Conservation (phyloP, 139 green algal species). For the Chlorella sp. region DNA sequence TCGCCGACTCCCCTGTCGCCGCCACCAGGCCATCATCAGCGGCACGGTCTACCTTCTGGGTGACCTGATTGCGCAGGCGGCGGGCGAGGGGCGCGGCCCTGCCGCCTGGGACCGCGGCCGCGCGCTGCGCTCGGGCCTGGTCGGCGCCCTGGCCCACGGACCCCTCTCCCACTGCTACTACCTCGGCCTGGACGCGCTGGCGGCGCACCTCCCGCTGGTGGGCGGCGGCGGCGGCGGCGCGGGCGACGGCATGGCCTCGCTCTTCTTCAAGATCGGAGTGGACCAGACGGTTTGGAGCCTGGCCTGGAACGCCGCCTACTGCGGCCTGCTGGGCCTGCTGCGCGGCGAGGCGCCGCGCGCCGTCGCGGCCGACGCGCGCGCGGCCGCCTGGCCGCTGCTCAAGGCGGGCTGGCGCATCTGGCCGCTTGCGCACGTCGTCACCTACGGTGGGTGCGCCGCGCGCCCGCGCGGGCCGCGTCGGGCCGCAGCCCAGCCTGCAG, state of each 20-base stretch:
- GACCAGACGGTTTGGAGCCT: slow-evolving; percentile 51
- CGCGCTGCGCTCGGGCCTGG: slow-evolving; percentile 29
- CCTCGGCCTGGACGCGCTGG: slow-evolving; percentile 29
- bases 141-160: slow-evolving; percentile 41
- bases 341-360: slow-evolving; percentile 29
- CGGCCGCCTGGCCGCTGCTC: slow-evolving; percentile 33
- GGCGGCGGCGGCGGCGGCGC: too few relatives aligned
- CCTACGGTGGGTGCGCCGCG: too few relatives aligned
- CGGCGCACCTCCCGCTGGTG: slow-evolving; percentile 9
- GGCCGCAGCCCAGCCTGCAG: too few relatives aligned
- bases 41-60: slow-evolving; percentile 41
- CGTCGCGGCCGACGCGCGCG: slow-evolving; percentile 23
- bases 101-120: slow-evolving; percentile 29
- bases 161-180: slow-evolving; percentile 46
- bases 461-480: too few relatives aligned
- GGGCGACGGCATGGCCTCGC: neutral
- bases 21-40: slow-evolving; percentile 43
- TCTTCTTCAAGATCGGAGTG: slow-evolving; percentile 38
- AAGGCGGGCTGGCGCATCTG: slow-evolving; percentile 62
- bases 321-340: slow-evolving; percentile 35
- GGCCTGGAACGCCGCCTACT: slow-evolving; percentile 48
- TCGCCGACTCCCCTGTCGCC: too few relatives aligned
- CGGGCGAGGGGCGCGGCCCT: slow-evolving; percentile 33
- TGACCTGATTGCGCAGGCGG: slow-evolving; percentile 49
- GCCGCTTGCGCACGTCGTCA: slow-evolving; percentile 57